Evolutionary conservation across 441 rosid genomes (phyloP).

Genomic region (Populus hybrid): DNA sequence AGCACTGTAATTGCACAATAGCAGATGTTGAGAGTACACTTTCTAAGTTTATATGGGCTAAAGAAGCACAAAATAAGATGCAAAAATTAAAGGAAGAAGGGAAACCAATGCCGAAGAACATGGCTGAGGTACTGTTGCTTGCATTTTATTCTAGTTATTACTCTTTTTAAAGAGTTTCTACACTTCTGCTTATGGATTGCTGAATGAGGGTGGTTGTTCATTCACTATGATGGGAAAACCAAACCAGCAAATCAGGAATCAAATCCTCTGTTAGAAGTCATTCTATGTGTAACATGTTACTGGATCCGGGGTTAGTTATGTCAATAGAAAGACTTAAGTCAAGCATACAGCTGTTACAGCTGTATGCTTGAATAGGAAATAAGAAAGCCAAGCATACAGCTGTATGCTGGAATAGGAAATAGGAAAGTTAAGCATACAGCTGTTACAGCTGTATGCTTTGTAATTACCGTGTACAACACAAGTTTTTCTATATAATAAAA

Average conservation of each 20-base stretch:
- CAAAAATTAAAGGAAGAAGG: conserved; percentile 72
- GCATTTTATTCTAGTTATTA: background rate
- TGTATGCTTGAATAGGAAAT: too few relatives aligned
- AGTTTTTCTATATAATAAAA: too few relatives aligned
- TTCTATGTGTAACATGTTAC: background rate
- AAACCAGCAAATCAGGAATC: background rate
- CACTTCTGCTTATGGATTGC: background rate
- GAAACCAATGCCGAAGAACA: conserved; percentile 74
- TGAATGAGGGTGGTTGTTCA: background rate
- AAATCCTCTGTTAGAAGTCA: background rate
- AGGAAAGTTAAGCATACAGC: too few relatives aligned
- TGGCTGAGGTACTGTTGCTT: conserved; percentile 59
- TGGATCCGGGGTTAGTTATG: background rate
- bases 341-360: too few relatives aligned
- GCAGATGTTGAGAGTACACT: conserved; percentile 83
- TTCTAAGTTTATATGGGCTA: conserved; percentile 87
- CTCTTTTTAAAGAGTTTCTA: background rate
- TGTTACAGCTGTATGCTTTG: too few relatives aligned
- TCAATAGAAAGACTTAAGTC: too few relatives aligned
- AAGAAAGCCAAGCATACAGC: too few relatives aligned
- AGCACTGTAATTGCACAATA: conserved; percentile 68
- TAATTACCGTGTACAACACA: too few relatives aligned
- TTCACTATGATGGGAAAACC: background rate
- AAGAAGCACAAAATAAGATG: conserved; percentile 68
- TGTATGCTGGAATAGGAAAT: too few relatives aligned